Evolutionary conservation across 805 yeast species (phyloP).

Genomic region (Maudiozyma serrabonitensis): DNA sequence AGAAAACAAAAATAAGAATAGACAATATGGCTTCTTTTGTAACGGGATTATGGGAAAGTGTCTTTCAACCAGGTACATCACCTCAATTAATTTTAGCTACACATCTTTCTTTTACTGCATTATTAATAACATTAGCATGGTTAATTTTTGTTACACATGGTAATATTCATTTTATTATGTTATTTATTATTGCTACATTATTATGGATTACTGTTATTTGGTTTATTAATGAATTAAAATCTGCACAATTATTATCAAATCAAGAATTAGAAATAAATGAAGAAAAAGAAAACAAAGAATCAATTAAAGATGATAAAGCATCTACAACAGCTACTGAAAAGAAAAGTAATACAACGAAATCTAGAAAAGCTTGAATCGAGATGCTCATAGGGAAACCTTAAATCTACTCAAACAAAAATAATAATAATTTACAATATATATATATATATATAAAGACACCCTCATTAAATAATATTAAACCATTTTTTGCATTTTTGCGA

Average conservation of each 20-base stretch:
- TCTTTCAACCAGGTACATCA: conserved; percentile 86
- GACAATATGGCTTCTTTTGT: conserved; percentile 16
- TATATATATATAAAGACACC: too few species aligned
- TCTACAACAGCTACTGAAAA: conserved; percentile 1
- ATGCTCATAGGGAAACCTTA: too few species aligned
- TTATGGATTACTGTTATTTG: conserved; percentile 79
- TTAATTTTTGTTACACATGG: conserved; percentile 54
- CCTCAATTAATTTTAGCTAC: conserved; percentile 88
- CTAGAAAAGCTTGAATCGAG: conserved; percentile 6
- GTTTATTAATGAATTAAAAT: conserved; percentile 67
- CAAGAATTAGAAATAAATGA: conserved; percentile 14
- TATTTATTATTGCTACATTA: conserved; percentile 46
- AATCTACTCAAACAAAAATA: too few species aligned
- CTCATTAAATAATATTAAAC: too few species aligned
- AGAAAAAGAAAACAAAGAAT: background rate
- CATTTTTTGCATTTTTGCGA: too few species aligned
- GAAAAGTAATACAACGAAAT: background rate
- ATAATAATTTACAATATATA: too few species aligned
- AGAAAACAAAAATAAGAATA: background rate
- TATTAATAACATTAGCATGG: conserved; percentile 42
- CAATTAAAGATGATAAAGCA: background rate
- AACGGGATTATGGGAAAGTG: conserved; percentile 74
- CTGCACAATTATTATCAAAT: conserved; percentile 28
- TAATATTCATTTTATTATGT: conserved; percentile 52
- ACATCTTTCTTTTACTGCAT: conserved; percentile 65